Evolutionary conservation across 495 filamentous ascomycete genomes (phyloP), one percentile per base, ranked within the genome.

Genomic region (Bacidia gigantensis): DNA sequence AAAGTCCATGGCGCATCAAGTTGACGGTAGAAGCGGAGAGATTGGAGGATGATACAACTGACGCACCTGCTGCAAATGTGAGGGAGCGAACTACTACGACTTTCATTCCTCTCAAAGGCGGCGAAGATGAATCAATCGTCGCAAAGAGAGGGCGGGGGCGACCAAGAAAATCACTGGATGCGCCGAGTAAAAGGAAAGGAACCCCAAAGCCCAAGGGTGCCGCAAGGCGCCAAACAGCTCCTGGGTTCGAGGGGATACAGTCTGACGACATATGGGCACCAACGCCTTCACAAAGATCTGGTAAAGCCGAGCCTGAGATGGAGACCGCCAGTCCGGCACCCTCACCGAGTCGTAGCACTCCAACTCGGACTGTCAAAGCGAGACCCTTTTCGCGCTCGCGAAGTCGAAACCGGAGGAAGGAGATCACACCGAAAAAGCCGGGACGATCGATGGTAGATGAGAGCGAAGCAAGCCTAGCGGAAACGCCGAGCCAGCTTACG

Each of bases 21-120:
- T 69, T 80, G 44, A 76, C 76, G 2, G 68, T 80, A 24, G 72
- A 80, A 65, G 77, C 77, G 11, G 75, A 76, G 52, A 74, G 73
- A 49, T 68, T 75, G 26, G 57, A 64, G 22, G 60, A 46, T 10
- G 54, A 44, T 11, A 66, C 60, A 25, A 64, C 63, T 14, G 54
- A 67, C 51, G 65, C 56, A 39, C 55, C 57, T 22, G 56, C 56
- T 46, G 11, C 35, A 2, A 72, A 74, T 23, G 62, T 65, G 26
- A 61, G 63, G n/a, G 63, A 71, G 21, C 68, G 57, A 12, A 66
- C 72, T 1, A 69, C 60, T 18, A 79, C 74, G 2, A 76, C 65
- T 0, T 77, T 68, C 54, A 62, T 80, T 10, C 76, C 76, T n/a
- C 60, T 80, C 45, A 76, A 76, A 43, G 76, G 67, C 49, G 70